phyloP scores from a whole-genome alignment of 2,329 filamentous ascomycete species.

The Aureobasidium zeae region DNA sequence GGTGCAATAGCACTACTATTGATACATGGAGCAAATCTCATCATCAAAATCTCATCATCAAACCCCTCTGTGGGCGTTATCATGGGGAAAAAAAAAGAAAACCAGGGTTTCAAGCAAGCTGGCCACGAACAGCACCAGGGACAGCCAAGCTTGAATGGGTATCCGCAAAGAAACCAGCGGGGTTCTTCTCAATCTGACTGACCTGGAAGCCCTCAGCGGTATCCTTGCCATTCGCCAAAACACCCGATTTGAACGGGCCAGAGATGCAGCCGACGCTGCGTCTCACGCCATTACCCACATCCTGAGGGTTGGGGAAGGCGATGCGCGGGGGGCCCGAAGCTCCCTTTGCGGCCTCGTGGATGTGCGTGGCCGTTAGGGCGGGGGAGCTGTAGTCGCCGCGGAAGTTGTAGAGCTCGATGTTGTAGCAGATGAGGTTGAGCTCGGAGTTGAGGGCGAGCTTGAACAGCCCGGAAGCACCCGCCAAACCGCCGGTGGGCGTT shows the following conservation, averaged over 20 bases:
- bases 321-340: constrained; percentile 43
- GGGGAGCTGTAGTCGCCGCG: constrained; percentile 43
- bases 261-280: constrained; percentile 36
- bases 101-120: constrained; percentile 28
- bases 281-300: constrained; percentile 29
- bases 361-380: constrained; percentile 46
- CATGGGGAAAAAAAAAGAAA: not conserved
- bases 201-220: constrained; percentile 43
- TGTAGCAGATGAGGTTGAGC: constrained; percentile 38
- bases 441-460: constrained; percentile 45
- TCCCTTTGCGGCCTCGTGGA: constrained; percentile 43
- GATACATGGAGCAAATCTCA: no score
- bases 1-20: no score
- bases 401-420: constrained; percentile 44
- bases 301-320: constrained; percentile 43
- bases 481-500: constrained; percentile 32
- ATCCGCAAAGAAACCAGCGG: constrained; percentile 45
- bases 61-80: no score
- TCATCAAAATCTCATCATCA: no score
- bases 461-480: constrained; percentile 41
- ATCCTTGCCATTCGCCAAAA: constrained; percentile 35
- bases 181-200: constrained; percentile 43
- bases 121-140: constrained; percentile 45
- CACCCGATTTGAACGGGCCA: constrained; percentile 38
- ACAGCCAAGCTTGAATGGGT: constrained; percentile 42